Conservation (phyloP, 2,329 filamentous ascomycete genomes). For the Aspergillus hortae region DNA sequence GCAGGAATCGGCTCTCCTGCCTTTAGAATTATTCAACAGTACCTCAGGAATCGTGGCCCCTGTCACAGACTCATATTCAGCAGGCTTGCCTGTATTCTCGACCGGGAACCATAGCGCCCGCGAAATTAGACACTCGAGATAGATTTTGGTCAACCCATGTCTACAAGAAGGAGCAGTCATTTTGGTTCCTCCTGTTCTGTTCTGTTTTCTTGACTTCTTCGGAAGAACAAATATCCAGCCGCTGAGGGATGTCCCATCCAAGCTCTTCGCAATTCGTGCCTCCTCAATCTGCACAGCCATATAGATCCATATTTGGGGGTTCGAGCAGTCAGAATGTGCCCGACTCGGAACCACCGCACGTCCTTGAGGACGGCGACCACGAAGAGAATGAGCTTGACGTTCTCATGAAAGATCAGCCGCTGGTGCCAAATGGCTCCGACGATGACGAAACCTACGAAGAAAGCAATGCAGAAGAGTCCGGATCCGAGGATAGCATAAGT, state of each 20-base stretch:
- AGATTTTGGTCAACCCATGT: no score
- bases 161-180: no score
- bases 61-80: no score
- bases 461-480: constrained; percentile 14
- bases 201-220: not conserved
- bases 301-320: constrained; percentile 29
- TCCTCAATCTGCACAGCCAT: constrained; percentile 28
- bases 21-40: not conserved
- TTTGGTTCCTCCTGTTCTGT: not conserved
- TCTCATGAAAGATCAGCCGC: constrained; percentile 19
- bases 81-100: no score
- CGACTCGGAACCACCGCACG: constrained; percentile 9
- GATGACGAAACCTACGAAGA: constrained; percentile 24
- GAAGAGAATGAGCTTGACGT: constrained; percentile 18
- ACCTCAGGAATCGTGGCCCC: no score
- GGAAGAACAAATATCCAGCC: not conserved
- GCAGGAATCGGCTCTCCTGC: not conserved
- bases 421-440: constrained; percentile 12
- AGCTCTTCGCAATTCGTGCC: constrained; percentile 17
- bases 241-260: not conserved
- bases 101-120: no score
- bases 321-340: constrained; percentile 19
- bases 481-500: constrained; percentile 7
- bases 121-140: no score
- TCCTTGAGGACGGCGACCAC: constrained; percentile 1